A percentile compares a stretch with the other conserved stretches of the same genome.
Evolutionary conservation across 192 early-diverging fungal genomes (phyloP).

Genomic region (Chytriomyces sp.): DNA sequence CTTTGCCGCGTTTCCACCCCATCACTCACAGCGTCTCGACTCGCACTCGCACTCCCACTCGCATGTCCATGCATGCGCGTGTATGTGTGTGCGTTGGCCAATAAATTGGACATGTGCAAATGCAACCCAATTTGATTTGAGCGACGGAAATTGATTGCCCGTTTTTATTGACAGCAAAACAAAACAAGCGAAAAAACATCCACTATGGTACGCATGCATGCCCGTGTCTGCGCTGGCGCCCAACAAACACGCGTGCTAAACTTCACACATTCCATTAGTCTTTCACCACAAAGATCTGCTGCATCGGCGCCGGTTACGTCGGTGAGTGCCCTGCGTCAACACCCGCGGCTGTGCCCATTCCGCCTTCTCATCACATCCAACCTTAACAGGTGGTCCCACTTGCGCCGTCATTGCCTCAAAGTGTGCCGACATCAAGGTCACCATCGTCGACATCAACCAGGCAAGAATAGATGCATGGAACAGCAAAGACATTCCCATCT

Average conservation of each 20-base stretch:
- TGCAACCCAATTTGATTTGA: no score
- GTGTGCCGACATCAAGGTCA: slow-evolving; percentile 86
- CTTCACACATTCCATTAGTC: not conserved
- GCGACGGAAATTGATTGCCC: no score
- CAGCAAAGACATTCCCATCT: slow-evolving; percentile 84
- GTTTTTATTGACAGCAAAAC: no score
- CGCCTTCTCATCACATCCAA: not conserved
- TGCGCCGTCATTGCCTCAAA: slow-evolving; percentile 90
- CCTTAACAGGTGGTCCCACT: slow-evolving; percentile 79
- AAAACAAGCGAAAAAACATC: not conserved
- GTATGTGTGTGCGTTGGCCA: no score
- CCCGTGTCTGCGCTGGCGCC: not conserved
- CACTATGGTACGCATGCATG: not conserved
- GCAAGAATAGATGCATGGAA: slow-evolving; percentile 90
- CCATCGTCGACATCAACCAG: slow-evolving; percentile 85
- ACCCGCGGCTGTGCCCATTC: not conserved
- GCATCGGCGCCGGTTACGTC: slow-evolving; percentile 94
- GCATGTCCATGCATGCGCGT: no score
- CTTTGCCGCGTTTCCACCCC: no score
- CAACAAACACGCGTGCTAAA: not conserved
- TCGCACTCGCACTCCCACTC: no score
- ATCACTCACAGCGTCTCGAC: no score
- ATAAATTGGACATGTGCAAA: no score
- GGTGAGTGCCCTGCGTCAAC: slow-evolving; percentile 59
- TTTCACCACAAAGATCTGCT: slow-evolving; percentile 75